phyloP scores from a whole-genome alignment of 768 basidiomycete genomes.

The Boletus subparvulus region DNA sequence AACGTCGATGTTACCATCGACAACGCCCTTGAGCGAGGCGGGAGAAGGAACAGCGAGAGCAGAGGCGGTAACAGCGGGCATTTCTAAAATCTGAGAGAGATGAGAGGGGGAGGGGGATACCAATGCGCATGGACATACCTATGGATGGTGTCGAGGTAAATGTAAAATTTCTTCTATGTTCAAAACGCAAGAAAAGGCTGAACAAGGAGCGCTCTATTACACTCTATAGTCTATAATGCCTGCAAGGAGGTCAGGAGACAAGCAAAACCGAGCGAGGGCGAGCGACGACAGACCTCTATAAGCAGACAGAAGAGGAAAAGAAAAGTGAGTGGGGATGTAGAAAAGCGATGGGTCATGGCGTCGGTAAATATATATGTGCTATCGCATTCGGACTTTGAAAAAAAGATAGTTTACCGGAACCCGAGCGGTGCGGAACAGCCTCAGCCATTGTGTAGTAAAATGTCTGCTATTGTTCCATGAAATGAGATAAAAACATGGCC shows the following conservation, averaged over 20 bases:
- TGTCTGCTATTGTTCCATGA: conserved; percentile 16
- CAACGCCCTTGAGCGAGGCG: conserved; percentile 70
- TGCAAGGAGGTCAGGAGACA: conserved; percentile 15
- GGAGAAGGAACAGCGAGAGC: conserved; percentile 57
- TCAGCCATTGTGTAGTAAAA: conserved; percentile 9
- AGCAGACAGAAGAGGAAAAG: conserved; percentile 21
- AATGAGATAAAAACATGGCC: conserved; percentile 17
- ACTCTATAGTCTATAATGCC: conserved; percentile 45
- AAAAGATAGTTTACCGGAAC: neutral
- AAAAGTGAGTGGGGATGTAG: conserved; percentile 35
- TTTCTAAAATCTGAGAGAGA: conserved; percentile 52
- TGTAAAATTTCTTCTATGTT: conserved; percentile 36
- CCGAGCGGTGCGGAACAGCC: conserved; percentile 15
- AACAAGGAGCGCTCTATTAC: conserved; percentile 65
- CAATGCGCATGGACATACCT: conserved; percentile 37
- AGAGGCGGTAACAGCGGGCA: conserved; percentile 79
- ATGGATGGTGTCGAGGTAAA: conserved; percentile 36
- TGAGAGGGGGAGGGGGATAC: neutral
- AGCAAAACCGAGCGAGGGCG: neutral
- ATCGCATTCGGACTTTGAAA: conserved; percentile 34
- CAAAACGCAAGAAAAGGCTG: conserved; percentile 46
- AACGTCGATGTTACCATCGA: conserved; percentile 66
- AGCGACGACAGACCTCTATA: conserved; percentile 34
- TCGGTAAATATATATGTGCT: conserved; percentile 17
- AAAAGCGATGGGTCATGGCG: conserved; percentile 1